Evolutionary conservation across 306 rosid genomes (phyloP).

Genomic region (Urtica urens): DNA sequence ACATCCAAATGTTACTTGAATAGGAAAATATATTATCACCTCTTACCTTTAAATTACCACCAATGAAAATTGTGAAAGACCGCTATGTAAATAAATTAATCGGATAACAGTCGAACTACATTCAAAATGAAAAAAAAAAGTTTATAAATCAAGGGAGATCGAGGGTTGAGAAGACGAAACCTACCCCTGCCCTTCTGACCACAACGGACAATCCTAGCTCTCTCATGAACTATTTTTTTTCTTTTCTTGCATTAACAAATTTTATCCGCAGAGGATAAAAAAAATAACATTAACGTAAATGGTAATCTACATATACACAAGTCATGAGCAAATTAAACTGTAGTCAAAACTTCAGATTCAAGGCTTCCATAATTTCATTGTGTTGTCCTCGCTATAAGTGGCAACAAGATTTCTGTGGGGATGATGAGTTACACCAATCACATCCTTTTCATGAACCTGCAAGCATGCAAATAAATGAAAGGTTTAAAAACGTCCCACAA

Average conservation of each 20-base stretch:
- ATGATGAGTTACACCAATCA: slow-evolving; percentile 83
- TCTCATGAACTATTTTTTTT: too few relatives aligned
- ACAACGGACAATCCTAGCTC: not conserved
- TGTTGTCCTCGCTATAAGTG: slow-evolving; percentile 76
- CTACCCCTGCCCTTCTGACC: too few relatives aligned
- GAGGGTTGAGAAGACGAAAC: too few relatives aligned
- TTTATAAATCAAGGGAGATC: too few relatives aligned
- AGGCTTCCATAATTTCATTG: slow-evolving; percentile 96
- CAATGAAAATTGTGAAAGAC: too few relatives aligned
- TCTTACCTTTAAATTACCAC: too few relatives aligned
- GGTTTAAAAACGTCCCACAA: too few relatives aligned
- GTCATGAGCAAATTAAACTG: not conserved
- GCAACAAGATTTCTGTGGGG: slow-evolving; percentile 97
- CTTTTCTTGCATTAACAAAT: not conserved
- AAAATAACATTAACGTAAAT: not conserved
- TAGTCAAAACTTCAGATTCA: slow-evolving; percentile 19
- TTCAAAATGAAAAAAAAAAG: not conserved
- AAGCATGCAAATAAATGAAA: not conserved
- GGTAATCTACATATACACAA: slow-evolving; percentile 1
- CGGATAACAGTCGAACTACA: not conserved
- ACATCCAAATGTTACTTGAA: too few relatives aligned
- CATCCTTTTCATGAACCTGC: slow-evolving; percentile 96
- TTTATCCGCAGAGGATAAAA: not conserved
- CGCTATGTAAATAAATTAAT: too few relatives aligned
- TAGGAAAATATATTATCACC: too few relatives aligned